phyloP scores from a whole-genome alignment of 257 asterid species.

The Asclepias syriaca region DNA sequence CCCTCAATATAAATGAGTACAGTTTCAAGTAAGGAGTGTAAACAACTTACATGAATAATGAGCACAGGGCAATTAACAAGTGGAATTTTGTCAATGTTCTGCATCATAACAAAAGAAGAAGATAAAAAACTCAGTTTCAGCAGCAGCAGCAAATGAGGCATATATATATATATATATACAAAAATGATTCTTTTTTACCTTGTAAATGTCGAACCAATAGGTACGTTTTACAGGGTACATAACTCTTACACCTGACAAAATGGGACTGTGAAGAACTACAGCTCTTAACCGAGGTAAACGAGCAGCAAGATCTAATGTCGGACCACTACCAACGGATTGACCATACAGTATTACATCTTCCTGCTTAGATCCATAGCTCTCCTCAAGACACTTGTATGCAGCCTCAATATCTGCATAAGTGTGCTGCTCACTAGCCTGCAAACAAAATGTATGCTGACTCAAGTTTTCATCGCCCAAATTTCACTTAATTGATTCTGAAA shows the following conservation, averaged over 20 bases:
- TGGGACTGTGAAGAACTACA: slow-evolving; percentile 44
- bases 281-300: slow-evolving; percentile 39
- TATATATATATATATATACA: background rate
- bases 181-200: slow-evolving; percentile 22
- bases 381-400: slow-evolving; percentile 43
- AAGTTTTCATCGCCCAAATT: slow-evolving; percentile 2
- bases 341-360: slow-evolving; percentile 44
- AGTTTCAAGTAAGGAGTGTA: background rate
- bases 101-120: slow-evolving; percentile 29
- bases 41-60: slow-evolving; percentile 67
- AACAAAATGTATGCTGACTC: slow-evolving; percentile 6
- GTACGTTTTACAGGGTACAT: slow-evolving; percentile 44
- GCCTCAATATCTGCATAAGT: slow-evolving; percentile 50
- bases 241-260: slow-evolving; percentile 41
- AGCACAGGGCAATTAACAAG: slow-evolving; percentile 45
- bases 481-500: background rate
- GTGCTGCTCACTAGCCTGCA: slow-evolving; percentile 41
- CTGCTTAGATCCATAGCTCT: slow-evolving; percentile 42
- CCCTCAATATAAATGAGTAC: background rate
- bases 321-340: slow-evolving; percentile 51
- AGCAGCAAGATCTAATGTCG: slow-evolving; percentile 39
- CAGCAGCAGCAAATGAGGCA: background rate
- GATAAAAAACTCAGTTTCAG: slow-evolving; percentile 10
- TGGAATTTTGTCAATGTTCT: slow-evolving; percentile 57
- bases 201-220: slow-evolving; percentile 44